These are phyloP conservation scores for Apodospora peruviana DNA, from an alignment of 495 filamentous ascomycete species.

Conservation along the genomic window DNA sequence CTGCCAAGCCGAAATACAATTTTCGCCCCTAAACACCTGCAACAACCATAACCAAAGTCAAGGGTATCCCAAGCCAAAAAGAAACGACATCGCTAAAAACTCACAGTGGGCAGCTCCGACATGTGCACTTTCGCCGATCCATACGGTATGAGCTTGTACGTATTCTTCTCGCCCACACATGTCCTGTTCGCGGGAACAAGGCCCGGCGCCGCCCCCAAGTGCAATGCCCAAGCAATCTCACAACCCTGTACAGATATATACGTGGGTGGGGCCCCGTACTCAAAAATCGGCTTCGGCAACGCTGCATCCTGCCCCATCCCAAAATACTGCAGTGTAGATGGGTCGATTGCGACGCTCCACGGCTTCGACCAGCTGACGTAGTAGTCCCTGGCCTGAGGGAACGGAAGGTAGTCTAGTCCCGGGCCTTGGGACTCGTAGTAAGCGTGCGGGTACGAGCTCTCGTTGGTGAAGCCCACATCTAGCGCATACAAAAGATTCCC, in stretches of 20 bases:
- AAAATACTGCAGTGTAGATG: slow-evolving; percentile 17
- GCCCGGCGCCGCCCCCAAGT: slow-evolving; percentile 39
- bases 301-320: slow-evolving; percentile 4
- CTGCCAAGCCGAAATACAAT: no score
- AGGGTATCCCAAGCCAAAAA: no score
- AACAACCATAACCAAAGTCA: no score
- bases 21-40: no score
- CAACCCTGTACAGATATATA: slow-evolving; percentile 47
- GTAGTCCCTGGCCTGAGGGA: slow-evolving; percentile 31
- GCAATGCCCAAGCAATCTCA: slow-evolving; percentile 48
- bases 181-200: slow-evolving; percentile 26
- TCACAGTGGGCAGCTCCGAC: slow-evolving; percentile 46
- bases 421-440: slow-evolving; percentile 7
- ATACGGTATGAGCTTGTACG: slow-evolving; percentile 48
- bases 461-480: slow-evolving; percentile 26
- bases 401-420: slow-evolving; percentile 9
- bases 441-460: slow-evolving; percentile 11
- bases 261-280: slow-evolving; percentile 41
- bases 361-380: slow-evolving; percentile 29
- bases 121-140: slow-evolving; percentile 55
- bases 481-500: slow-evolving; percentile 53
- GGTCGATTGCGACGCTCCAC: slow-evolving; percentile 50
- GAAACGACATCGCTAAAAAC: no score
- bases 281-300: slow-evolving; percentile 44
- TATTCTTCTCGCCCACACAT: slow-evolving; percentile 20